Evolutionary conservation across 768 basidiomycete genomes (phyloP).

Genomic region (Mycena galericulata): DNA sequence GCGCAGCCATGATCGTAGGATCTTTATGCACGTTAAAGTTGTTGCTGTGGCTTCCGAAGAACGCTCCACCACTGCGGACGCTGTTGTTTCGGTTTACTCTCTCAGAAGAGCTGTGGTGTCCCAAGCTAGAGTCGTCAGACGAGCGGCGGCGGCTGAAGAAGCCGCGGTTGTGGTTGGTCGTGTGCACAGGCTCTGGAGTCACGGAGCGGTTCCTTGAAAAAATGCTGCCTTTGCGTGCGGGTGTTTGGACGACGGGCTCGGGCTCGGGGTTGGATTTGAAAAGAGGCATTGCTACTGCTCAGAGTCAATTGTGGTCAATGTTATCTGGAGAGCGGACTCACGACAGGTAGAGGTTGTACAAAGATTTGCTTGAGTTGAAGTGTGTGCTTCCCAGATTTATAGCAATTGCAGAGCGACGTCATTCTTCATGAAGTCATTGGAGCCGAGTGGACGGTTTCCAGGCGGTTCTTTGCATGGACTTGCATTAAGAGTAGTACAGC

Average conservation of each 20-base stretch:
- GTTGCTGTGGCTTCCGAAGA: conserved; percentile 30
- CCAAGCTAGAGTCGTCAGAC: background rate
- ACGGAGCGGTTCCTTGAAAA: conserved; percentile 39
- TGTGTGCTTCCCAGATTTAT: no score
- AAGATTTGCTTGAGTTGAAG: no score
- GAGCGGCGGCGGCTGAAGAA: conserved; percentile 36
- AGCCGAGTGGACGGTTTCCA: background rate
- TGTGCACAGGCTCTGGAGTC: conserved; percentile 25
- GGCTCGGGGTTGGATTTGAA: conserved; percentile 37
- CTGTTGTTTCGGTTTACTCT: conserved; percentile 24
- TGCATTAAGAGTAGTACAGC: no score
- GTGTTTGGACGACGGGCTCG: conserved; percentile 25
- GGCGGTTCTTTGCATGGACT: conserved; percentile 6
- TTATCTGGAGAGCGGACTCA: background rate
- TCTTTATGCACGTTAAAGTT: conserved; percentile 42
- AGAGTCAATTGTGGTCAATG: background rate
- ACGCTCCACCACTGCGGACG: conserved; percentile 20
- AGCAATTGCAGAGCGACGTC: background rate
- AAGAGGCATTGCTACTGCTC: conserved; percentile 38
- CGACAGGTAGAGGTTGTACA: no score
- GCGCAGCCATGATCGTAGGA: conserved; percentile 51
- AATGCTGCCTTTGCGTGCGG: conserved; percentile 36
- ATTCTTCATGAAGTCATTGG: conserved; percentile 23
- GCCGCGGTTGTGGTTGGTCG: conserved; percentile 19
- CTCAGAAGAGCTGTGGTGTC: conserved; percentile 3